Conservation (phyloP, 495 filamentous ascomycete species). For the Ascobolus immersus region DNA sequence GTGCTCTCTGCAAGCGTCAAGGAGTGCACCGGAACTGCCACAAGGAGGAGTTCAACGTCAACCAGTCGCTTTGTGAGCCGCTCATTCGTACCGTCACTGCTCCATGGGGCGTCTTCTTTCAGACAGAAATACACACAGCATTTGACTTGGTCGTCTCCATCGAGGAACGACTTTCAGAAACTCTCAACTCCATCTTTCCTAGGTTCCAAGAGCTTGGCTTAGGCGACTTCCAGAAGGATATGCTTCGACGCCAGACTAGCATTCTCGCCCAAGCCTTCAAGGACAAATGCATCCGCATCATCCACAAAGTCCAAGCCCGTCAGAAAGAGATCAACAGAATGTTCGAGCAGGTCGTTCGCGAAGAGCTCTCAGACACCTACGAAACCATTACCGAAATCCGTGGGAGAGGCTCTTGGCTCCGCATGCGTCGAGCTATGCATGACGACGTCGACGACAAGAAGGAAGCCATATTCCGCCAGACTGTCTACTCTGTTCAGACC, state of each 20-base stretch:
- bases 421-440: too few relatives aligned
- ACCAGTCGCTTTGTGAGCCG: constrained; percentile 25
- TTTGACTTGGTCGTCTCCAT: constrained; percentile 14
- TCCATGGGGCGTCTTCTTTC: constrained; percentile 38
- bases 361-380: too few relatives aligned
- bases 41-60: too few relatives aligned
- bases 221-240: constrained; percentile 18
- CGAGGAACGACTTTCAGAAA: constrained; percentile 4
- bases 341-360: constrained; percentile 27
- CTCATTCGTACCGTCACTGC: constrained; percentile 25
- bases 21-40: too few relatives aligned
- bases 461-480: too few relatives aligned
- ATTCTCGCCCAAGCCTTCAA: constrained; percentile 20
- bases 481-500: too few relatives aligned
- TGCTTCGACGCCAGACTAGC: constrained; percentile 23
- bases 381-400: too few relatives aligned
- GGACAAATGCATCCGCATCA: constrained; percentile 14
- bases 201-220: too few relatives aligned
- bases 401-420: too few relatives aligned
- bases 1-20: constrained; percentile 30
- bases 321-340: constrained; percentile 32
- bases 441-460: too few relatives aligned
- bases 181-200: constrained; percentile 14
- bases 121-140: too few relatives aligned
- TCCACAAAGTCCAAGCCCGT: constrained; percentile 17